Evolutionary conservation across 2,329 filamentous ascomycete species (phyloP), one percentile per base, ranked within the genome.

Genomic region (Microdochium bolleyi): DNA sequence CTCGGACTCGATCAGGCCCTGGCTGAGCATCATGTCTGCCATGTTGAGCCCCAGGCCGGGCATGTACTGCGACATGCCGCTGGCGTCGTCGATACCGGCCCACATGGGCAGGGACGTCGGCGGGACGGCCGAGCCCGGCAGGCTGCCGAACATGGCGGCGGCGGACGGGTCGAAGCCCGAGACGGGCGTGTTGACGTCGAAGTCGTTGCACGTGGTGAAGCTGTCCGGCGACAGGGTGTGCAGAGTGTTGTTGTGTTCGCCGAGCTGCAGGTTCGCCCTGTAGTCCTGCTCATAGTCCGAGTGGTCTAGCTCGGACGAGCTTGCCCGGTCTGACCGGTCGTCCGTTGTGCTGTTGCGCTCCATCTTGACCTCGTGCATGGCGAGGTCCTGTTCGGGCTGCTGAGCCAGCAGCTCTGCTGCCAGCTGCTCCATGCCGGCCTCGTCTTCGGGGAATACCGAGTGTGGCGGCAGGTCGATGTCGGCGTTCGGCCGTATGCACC

Each of bases 401-500:
- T 78, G 73, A 48, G 68, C 69, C 50, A 76, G 76, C 11, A 85
- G 68, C 62, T 83, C 77, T 9, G 73, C 72, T 16, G 79, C 79
- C 49, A 85, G 67, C 60, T 81, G 79, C 14, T 71, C 70, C 61
- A 84, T 72, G 53, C 79, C 80, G 13, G 76, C 73, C 61, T 82
- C 79, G 59, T 82, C 78, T 62, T 85, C 81, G 52, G 82, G 82
- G 63, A 85, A 84, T 24, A 81, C 73, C 2, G 77, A 75, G 57
- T 80, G 76, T 22, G 78, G 73, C 21, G 79, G 79, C 50, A 82
- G 69, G 64, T 84, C 74, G 64, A 80, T 74, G 60, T 85, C 82
- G 62, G 75, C 78, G 60, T 83, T 82, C 19, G 79, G 79, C 52
- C 82, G 76, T 60, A 85, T 82, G 70, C 81, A 84, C 49, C 82